Conservation (phyloP, 2,329 filamentous ascomycete species). For the Monascus ruber region DNA sequence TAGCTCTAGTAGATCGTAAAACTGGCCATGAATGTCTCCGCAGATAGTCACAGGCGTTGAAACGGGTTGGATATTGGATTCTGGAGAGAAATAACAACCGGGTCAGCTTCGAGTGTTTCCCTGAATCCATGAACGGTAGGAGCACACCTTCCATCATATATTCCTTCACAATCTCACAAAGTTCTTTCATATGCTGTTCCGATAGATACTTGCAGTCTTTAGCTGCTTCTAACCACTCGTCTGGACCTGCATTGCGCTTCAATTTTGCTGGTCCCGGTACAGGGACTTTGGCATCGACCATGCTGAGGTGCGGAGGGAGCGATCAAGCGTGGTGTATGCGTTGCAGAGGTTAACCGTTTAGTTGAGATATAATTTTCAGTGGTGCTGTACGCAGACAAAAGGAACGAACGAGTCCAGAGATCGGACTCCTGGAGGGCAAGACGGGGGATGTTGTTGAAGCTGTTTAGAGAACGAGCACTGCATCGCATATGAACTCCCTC, state of each 20-base stretch:
- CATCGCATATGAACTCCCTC: background rate
- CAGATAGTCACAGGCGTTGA: constrained; percentile 92
- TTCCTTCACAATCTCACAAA: constrained; percentile 98
- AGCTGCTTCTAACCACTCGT: constrained; percentile 94
- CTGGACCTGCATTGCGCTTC: constrained; percentile 69
- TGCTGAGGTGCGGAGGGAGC: constrained; percentile 11
- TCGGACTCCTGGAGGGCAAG: too few relatives aligned
- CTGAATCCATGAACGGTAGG: background rate
- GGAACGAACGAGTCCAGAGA: too few relatives aligned
- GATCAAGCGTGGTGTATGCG: constrained; percentile 6
- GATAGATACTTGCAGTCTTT: constrained; percentile 97
- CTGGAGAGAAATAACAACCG: constrained; percentile 35
- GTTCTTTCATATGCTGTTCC: constrained; percentile 93
- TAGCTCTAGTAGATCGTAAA: constrained; percentile 93
- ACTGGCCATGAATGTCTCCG: constrained; percentile 97
- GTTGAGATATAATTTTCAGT: too few relatives aligned
- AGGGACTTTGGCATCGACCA: constrained; percentile 52
- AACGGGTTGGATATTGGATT: constrained; percentile 98
- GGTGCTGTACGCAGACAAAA: too few relatives aligned
- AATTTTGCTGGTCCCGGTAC: constrained; percentile 85
- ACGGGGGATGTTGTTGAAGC: too few relatives aligned
- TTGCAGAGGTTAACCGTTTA: background rate
- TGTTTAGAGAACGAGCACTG: too few relatives aligned
- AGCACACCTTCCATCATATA: constrained; percentile 85
- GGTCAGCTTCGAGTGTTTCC: constrained; percentile 5